Conservation (phyloP, 371 early-diverging fungal species). For the Entomophthora muscae region DNA sequence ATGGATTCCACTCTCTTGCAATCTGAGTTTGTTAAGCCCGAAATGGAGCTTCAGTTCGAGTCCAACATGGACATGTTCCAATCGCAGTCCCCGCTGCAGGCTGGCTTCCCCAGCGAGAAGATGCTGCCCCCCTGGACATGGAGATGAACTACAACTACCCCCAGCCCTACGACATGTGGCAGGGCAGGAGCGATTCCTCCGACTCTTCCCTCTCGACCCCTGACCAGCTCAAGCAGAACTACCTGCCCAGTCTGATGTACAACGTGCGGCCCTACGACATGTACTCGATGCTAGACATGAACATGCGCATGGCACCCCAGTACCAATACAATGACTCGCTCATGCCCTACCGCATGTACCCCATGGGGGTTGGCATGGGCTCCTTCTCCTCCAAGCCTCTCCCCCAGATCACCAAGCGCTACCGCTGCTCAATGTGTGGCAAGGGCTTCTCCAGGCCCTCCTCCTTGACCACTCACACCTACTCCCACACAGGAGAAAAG, state of each 20-base stretch:
- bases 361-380: not conserved
- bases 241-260: not conserved
- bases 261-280: not conserved
- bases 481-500: slow-evolving; percentile 22
- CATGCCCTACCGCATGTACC: not conserved
- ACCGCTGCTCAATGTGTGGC: slow-evolving; percentile 43
- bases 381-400: not conserved
- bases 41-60: too few species aligned
- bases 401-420: slow-evolving; percentile 15
- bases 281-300: not conserved
- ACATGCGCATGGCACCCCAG: not conserved
- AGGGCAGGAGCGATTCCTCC: not conserved
- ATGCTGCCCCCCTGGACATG: not conserved
- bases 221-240: not conserved
- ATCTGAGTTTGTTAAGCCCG: too few species aligned
- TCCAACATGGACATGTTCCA: too few species aligned
- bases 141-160: not conserved
- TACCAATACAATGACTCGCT: not conserved
- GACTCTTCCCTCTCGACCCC: not conserved
- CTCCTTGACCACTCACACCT: slow-evolving; percentile 16
- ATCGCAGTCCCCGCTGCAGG: too few species aligned
- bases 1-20: too few species aligned
- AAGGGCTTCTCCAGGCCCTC: slow-evolving; percentile 62
- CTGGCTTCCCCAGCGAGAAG: too few species aligned
- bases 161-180: not conserved